These are phyloP conservation scores for Curvularia verruculosa DNA, from an alignment of 2,329 filamentous ascomycete species.

Conservation along the genomic window DNA sequence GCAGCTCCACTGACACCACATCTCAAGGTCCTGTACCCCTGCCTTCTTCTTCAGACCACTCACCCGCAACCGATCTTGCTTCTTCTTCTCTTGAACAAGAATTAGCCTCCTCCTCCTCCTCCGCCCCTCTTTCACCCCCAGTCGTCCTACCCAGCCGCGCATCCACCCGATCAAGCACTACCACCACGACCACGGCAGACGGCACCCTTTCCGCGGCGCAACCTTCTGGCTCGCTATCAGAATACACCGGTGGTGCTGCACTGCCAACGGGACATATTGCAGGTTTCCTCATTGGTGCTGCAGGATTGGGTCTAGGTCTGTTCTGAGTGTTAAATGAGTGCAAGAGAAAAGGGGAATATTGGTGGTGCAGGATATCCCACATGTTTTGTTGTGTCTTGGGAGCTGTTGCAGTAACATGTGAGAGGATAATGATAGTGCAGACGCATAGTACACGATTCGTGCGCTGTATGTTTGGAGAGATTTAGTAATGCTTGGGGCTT, in stretches of 20 bases:
- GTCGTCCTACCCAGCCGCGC: constrained; percentile 17
- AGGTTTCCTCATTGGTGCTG: constrained; percentile 32
- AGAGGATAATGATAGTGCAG: neutral
- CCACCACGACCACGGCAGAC: constrained; percentile 9
- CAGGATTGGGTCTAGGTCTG: constrained; percentile 32
- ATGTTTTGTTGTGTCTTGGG: neutral
- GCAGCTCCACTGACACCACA: constrained; percentile 31
- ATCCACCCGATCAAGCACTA: constrained; percentile 15
- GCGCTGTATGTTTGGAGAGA: neutral
- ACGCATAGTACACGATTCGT: neutral
- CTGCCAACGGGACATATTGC: constrained; percentile 23
- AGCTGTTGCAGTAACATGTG: neutral
- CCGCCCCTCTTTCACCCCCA: neutral
- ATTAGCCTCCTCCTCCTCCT: neutral
- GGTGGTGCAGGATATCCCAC: neutral
- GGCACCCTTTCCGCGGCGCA: constrained; percentile 10
- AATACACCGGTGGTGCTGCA: constrained; percentile 27
- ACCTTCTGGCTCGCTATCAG: constrained; percentile 12
- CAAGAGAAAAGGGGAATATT: neutral
- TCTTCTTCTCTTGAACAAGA: neutral
- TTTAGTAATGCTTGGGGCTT: neutral
- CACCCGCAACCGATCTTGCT: neutral
- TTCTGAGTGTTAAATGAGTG: constrained; percentile 15
- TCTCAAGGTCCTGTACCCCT: constrained; percentile 24
- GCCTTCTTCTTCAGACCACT: constrained; percentile 4